phyloP scores from a whole-genome alignment of 805 yeast species.

The Teunomyces panamensis region DNA sequence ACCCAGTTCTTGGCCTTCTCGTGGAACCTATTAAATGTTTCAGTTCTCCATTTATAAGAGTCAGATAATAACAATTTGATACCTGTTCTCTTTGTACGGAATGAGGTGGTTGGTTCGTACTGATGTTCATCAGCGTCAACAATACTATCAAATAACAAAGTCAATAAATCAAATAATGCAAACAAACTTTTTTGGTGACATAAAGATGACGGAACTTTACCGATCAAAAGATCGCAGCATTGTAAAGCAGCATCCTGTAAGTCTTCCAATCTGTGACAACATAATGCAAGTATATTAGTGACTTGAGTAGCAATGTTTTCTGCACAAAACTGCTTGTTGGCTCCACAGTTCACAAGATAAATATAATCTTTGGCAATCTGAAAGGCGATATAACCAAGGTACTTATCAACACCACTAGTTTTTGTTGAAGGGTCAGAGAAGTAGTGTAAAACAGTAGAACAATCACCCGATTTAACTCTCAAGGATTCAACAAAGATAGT shows the following conservation, averaged over 20 bases:
- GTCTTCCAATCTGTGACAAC: constrained; percentile 75
- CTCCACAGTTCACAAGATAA: constrained; percentile 49
- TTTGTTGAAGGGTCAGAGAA: constrained; percentile 82
- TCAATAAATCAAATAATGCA: constrained; percentile 76
- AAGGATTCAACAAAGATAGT: constrained; percentile 74
- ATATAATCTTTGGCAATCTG: constrained; percentile 58
- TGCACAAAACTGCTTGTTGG: constrained; percentile 53
- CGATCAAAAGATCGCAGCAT: constrained; percentile 68
- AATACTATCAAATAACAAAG: constrained; percentile 73
- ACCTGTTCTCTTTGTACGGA: constrained; percentile 43
- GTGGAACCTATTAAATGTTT: constrained; percentile 60
- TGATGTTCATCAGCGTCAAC: constrained; percentile 80
- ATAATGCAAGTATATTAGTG: constrained; percentile 59
- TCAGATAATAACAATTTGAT: constrained; percentile 65
- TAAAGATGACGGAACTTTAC: constrained; percentile 68
- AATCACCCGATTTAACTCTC: constrained; percentile 76
- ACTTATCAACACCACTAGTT: constrained; percentile 64
- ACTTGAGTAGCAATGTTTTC: constrained; percentile 62
- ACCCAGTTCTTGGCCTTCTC: constrained; percentile 69
- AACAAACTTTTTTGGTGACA: constrained; percentile 73
- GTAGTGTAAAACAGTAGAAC: constrained; percentile 73
- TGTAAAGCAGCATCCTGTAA: constrained; percentile 78
- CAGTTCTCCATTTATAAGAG: constrained; percentile 68
- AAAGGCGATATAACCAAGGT: constrained; percentile 62
- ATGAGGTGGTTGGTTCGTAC: constrained; percentile 79